Base-by-base conservation (phyloP, 495 filamentous ascomycete species). In the Talaromyces stipitatus region DNA sequence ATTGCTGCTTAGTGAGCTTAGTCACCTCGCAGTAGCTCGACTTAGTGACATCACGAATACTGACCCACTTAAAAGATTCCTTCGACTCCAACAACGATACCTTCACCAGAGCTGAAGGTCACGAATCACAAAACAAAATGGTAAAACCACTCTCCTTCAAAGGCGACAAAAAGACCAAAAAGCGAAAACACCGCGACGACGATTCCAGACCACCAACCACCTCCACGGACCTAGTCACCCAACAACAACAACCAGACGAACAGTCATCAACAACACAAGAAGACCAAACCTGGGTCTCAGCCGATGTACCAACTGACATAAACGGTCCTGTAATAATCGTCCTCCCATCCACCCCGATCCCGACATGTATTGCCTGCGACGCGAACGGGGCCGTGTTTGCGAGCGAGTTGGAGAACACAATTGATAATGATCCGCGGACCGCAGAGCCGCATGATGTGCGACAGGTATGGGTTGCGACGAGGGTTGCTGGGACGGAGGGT, bases 151-250 rank as follows among this genome's bases (percentile, higher is more conserved):
- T 98, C 45, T 77, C 81, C 33, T 98, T 98, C 78, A 98, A 98
- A 76, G 94, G 94, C 76, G 95, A 98, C 71, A 96, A 91, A 69
- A 92, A 92, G 72, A 73, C 83, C 23, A 97, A 95, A 69, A 97
- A 96, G 71, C 82, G 91, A 67, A 97, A 96, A 74, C 60, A 71
- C 72, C 61, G 73, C 67, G 54, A 65, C 61, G 66, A 63, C 53
- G 64, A 72, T 18, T 60, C 57, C 58, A 56, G 72, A 51, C 76
- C 77, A 12, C 72, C 73, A 61, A 56, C 70, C 26, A 59, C 61
- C 66, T 70, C 73, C 56, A 66, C 50, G 11, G 55, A 67, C 57
- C 66, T 64, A 47, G 64, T 64, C 36, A 63, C 23, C 46, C 18
- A 36, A 36, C 51, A 57, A 50, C 56, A n/a, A 61, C 26, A 30